These are phyloP conservation scores for Cymbopogon citratus DNA, from an alignment of 176 grass and related monocot genomes.

Conservation along the genomic window DNA sequence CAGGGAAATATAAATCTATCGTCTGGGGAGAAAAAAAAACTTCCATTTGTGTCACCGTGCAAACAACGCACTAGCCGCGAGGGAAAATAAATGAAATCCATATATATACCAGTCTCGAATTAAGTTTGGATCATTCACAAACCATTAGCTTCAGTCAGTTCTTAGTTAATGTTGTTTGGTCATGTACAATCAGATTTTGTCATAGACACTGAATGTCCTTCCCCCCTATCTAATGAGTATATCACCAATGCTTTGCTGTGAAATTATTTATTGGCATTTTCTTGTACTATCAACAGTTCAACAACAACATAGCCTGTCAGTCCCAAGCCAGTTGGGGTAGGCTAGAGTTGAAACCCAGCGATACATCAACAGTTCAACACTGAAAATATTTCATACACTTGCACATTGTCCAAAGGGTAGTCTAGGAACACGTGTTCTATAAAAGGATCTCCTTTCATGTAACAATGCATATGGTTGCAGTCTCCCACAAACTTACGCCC, in stretches of 20 bases:
- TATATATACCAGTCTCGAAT: too few relatives aligned
- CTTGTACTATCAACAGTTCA: neutral
- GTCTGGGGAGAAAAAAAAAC: too few relatives aligned
- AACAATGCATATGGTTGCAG: neutral
- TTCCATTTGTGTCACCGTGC: too few relatives aligned
- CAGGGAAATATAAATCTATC: too few relatives aligned
- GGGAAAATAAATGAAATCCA: too few relatives aligned
- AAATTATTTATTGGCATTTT: neutral
- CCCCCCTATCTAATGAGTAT: neutral
- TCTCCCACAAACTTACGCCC: neutral
- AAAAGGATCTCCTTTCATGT: neutral
- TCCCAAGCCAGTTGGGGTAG: too few relatives aligned
- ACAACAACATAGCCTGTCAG: too few relatives aligned
- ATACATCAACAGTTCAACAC: neutral
- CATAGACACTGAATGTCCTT: neutral
- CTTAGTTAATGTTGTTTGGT: constrained; percentile 13
- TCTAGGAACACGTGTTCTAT: neutral
- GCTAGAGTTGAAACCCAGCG: too few relatives aligned
- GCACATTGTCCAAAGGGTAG: neutral
- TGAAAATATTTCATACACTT: neutral
- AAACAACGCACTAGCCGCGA: too few relatives aligned
- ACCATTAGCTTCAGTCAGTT: neutral
- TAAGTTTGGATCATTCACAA: too few relatives aligned
- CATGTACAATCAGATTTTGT: neutral
- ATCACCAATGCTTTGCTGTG: neutral